Base-by-base conservation (phyloP, 208 protist species). In the Leishmania mexicana region DNA sequence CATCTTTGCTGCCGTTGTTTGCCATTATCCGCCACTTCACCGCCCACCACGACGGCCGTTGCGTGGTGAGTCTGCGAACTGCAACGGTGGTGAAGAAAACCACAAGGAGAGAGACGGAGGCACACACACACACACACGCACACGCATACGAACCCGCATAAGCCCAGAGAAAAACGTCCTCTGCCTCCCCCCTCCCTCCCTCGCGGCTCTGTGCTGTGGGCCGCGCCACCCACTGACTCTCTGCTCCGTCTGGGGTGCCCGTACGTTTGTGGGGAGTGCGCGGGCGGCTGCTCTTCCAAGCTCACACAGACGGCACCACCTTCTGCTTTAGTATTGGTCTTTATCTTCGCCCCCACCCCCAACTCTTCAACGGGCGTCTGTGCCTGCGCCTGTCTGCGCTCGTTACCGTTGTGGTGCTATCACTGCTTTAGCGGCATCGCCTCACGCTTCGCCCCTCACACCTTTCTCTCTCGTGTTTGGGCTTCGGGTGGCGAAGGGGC, bases 1-100 rank as follows among this genome's bases (percentile, higher is more conserved):
- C 28, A 15, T 64, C 21, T 72, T 81, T 57, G 64, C 42, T 71
- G 77, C 31, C 58, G 64, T 28, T 73, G 68, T 11, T 64, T 64
- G 0, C 58, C 28, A 28, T 31, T 31, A 28, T 13, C 28, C 11
- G 3, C 21, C 7, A 47, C 21, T 72, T 24, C 35, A 64, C 58
- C 58, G 58, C 58, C 58, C 58, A 64, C n/a, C 58, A 17, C 58
- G n/a, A 4, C n/a, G 5, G n/a, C 58, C 21, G 62, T 24, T 21
- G 15, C 31, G 38, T 21, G 7, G 31, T 45, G 67, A 47, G 67
- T 72, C 40, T 72, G 28, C n/a, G 15, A 74, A 28, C 40, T 58
- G 19, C 75, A 19, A 45, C 67, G 58, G 58, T 10, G 51, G 51
- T 64, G 28, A 31, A 15, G n/a, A 38, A 79, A 40, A 57, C 75